These are phyloP conservation scores for Diplocarpon rosae DNA, from an alignment of 2,329 filamentous ascomycete genomes.

Conservation along the genomic window DNA sequence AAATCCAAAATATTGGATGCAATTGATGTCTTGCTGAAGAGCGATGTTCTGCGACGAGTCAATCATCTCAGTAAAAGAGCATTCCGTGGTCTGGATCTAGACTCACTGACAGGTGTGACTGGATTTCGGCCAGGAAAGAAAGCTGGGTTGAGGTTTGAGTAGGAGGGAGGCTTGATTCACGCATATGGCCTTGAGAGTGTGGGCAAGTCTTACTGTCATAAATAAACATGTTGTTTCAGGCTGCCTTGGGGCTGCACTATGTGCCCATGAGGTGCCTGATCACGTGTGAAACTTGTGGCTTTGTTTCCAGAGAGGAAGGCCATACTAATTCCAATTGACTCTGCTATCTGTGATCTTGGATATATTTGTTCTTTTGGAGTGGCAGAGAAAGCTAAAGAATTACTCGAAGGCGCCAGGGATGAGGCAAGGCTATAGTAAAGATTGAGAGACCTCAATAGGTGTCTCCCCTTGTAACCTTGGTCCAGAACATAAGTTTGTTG, in stretches of 20 bases:
- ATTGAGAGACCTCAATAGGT: too few relatives aligned
- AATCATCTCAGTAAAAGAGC: slow-evolving; percentile 18
- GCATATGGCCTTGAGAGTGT: slow-evolving; percentile 21
- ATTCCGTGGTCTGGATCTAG: slow-evolving; percentile 16
- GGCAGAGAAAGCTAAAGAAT: slow-evolving; percentile 14
- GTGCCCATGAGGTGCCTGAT: too few relatives aligned
- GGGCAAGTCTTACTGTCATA: background rate
- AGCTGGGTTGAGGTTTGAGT: slow-evolving; percentile 19
- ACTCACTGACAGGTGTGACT: slow-evolving; percentile 16
- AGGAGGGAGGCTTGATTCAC: slow-evolving; percentile 17
- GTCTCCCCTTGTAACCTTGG: too few relatives aligned
- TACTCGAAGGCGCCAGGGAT: slow-evolving; percentile 5
- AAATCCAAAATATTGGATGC: slow-evolving; percentile 20
- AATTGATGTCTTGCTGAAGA: slow-evolving; percentile 15
- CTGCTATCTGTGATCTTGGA: background rate
- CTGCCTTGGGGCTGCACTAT: too few relatives aligned
- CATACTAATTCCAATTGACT: background rate
- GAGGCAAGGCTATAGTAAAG: slow-evolving; percentile 8
- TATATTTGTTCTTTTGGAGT: slow-evolving; percentile 25
- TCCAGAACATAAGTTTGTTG: too few relatives aligned
- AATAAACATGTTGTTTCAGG: too few relatives aligned
- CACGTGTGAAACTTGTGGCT: too few relatives aligned
- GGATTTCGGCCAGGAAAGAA: slow-evolving; percentile 21
- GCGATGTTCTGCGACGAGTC: slow-evolving; percentile 19
- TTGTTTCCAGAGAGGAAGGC: too few relatives aligned